These are phyloP conservation scores for Hypomontagnella submonticulosa DNA, from an alignment of 495 filamentous ascomycete genomes.

Conservation along the genomic window DNA sequence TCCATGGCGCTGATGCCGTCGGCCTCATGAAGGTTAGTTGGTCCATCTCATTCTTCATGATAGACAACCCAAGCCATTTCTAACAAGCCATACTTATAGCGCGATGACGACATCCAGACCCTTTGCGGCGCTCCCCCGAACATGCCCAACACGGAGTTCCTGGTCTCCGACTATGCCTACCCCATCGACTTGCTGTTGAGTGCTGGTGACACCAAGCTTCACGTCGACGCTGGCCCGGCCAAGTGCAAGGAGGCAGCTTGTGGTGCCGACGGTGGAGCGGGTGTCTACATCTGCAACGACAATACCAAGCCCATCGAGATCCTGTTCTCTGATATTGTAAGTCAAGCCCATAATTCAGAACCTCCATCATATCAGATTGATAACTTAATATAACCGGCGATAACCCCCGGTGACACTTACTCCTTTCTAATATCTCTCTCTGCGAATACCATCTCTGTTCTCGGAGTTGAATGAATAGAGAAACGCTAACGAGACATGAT, in stretches of 20 bases:
- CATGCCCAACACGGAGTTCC: constrained; percentile 14
- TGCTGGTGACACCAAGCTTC: neutral
- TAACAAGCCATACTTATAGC: constrained; percentile 5
- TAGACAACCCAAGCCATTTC: neutral
- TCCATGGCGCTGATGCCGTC: neutral
- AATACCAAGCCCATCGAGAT: constrained; percentile 11
- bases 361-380: too few relatives aligned
- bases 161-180: constrained; percentile 25
- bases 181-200: constrained; percentile 29
- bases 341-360: neutral
- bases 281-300: constrained; percentile 39
- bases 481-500: constrained; percentile 2
- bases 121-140: constrained; percentile 30
- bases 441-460: neutral
- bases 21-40: constrained; percentile 14
- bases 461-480: neutral
- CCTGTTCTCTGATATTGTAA: constrained; percentile 29
- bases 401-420: too few relatives aligned
- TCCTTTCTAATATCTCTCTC: neutral
- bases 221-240: constrained; percentile 29
- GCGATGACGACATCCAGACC: constrained; percentile 25
- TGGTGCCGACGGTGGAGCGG: constrained; percentile 12
- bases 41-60: neutral
- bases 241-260: constrained; percentile 28
- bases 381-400: too few relatives aligned